These are phyloP conservation scores for Brassica juncea DNA, from an alignment of 345 rosid species.

Conservation along the genomic window DNA sequence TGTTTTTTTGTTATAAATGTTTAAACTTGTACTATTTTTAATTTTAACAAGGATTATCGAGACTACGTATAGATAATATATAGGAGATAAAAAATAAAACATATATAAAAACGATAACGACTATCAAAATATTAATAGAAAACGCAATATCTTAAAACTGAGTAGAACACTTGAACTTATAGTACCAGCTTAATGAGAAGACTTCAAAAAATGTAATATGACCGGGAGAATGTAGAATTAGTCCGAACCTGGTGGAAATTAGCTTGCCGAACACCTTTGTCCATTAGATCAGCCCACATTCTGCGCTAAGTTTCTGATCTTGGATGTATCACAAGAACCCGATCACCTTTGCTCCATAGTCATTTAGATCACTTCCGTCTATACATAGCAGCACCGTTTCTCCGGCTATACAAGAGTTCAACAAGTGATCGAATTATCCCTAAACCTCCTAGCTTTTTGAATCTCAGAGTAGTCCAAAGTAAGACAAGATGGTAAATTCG, in stretches of 20 bases:
- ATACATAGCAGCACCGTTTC: neutral
- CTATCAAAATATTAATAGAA: neutral
- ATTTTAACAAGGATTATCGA: neutral
- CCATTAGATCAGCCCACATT: neutral
- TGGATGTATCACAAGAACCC: neutral
- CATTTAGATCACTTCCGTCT: neutral
- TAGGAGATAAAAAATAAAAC: too few relatives aligned
- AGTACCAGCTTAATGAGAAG: neutral
- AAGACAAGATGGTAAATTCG: too few relatives aligned
- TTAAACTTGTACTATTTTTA: too few relatives aligned
- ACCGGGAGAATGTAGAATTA: neutral
- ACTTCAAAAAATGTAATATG: too few relatives aligned
- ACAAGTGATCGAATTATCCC: neutral
- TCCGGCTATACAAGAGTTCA: neutral
- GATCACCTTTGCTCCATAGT: neutral
- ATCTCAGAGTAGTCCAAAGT: neutral
- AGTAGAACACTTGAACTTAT: neutral
- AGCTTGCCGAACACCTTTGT: neutral
- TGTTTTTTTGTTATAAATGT: too few relatives aligned
- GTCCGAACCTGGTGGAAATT: neutral
- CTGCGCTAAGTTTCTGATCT: neutral
- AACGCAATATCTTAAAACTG: neutral
- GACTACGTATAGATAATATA: too few relatives aligned
- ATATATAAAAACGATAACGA: too few relatives aligned
- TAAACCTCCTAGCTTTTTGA: neutral